phyloP scores from a whole-genome alignment of 2,329 filamentous ascomycete genomes.

The Aureobasidium sp. region DNA sequence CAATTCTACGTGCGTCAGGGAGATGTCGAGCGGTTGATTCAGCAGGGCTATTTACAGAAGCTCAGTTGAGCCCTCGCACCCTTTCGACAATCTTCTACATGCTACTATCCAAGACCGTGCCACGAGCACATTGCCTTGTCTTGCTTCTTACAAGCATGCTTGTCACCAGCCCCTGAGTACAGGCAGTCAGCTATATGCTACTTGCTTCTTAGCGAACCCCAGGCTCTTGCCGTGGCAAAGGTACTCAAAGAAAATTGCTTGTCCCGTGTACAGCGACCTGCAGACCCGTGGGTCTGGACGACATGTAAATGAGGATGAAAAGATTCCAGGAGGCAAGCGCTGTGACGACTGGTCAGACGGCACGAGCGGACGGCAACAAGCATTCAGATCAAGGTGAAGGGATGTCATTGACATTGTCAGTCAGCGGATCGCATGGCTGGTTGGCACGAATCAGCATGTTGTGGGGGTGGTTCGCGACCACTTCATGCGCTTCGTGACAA shows the following conservation, averaged over 20 bases:
- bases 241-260: background rate
- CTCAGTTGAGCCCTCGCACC: conserved; percentile 55
- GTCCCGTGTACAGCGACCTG: background rate
- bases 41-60: conserved; percentile 90
- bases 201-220: background rate
- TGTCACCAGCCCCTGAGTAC: background rate
- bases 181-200: background rate
- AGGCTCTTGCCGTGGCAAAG: background rate
- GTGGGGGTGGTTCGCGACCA: background rate
- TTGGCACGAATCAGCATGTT: conserved; percentile 1
- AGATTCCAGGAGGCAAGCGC: background rate
- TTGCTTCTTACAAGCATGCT: background rate
- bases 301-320: background rate
- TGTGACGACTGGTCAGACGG: background rate
- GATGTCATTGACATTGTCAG: background rate
- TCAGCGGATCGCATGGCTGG: background rate
- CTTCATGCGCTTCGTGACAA: background rate
- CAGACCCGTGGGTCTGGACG: background rate
- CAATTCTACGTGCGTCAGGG: conserved; percentile 95
- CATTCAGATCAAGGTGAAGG: background rate
- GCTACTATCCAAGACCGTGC: background rate
- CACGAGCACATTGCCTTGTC: background rate
- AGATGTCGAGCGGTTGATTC: conserved; percentile 88
- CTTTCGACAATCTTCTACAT: background rate
- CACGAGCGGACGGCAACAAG: background rate